Evolutionary conservation across 441 rosid species (phyloP).

Genomic region (Breynia disticha): DNA sequence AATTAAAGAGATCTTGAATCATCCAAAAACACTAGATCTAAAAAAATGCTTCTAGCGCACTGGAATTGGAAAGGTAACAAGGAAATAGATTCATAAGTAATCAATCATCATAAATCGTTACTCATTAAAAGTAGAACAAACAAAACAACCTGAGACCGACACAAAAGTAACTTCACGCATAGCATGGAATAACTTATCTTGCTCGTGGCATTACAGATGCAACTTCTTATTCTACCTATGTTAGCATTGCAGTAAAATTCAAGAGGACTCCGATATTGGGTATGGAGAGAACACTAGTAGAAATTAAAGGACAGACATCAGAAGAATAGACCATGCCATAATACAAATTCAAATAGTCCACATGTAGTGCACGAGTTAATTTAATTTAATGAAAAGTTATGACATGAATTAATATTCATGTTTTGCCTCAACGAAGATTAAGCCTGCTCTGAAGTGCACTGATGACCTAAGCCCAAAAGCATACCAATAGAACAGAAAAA

Average conservation of each 20-base stretch:
- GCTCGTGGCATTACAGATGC: neutral
- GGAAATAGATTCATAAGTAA: too few relatives aligned
- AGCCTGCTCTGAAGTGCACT: conserved; percentile 2
- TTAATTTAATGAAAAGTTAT: neutral
- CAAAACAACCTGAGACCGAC: neutral
- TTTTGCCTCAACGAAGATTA: conserved; percentile 1
- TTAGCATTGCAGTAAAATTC: neutral
- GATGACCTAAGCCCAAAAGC: conserved; percentile 3
- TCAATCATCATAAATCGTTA: too few relatives aligned
- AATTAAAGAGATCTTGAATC: too few relatives aligned
- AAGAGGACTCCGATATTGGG: neutral
- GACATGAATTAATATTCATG: neutral
- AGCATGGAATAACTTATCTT: neutral
- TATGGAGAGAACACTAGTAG: neutral
- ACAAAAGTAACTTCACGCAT: neutral
- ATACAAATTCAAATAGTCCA: neutral
- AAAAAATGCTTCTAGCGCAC: too few relatives aligned
- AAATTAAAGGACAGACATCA: neutral
- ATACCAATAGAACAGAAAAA: conserved; percentile 2
- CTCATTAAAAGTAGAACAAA: too few relatives aligned
- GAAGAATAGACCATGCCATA: neutral
- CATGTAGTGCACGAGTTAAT: neutral
- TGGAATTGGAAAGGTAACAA: too few relatives aligned
- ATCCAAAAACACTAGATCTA: too few relatives aligned
- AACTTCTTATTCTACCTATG: neutral